Percentiles rank a stretch among this genome's conserved stretches.
Evolutionary conservation across 2,329 filamentous ascomycete genomes (phyloP).

Genomic region (Xylaria sp.): DNA sequence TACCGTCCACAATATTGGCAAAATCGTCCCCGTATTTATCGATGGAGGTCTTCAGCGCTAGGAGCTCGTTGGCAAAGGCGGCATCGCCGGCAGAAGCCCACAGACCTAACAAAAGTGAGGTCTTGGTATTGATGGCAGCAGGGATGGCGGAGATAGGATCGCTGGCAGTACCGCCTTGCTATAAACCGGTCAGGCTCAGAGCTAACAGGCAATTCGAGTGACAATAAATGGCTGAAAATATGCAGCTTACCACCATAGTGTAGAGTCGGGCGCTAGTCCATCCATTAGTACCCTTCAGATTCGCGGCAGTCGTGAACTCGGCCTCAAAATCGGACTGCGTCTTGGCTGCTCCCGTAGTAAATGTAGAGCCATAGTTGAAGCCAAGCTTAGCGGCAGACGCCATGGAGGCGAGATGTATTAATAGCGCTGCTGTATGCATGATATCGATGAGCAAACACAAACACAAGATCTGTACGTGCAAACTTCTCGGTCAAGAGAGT

Average conservation of each 20-base stretch:
- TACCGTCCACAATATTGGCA: slow-evolving; percentile 75
- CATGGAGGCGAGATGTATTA: slow-evolving; percentile 53
- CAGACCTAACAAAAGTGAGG: slow-evolving; percentile 80
- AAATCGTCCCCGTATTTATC: slow-evolving; percentile 73
- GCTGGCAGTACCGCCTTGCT: slow-evolving; percentile 73
- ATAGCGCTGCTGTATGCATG: slow-evolving; percentile 41
- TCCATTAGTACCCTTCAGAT: slow-evolving; percentile 69
- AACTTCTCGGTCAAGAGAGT: neutral
- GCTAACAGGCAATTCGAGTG: neutral
- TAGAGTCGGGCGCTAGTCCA: slow-evolving; percentile 79
- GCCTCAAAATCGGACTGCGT: slow-evolving; percentile 72
- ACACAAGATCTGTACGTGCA: neutral
- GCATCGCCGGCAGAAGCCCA: slow-evolving; percentile 78
- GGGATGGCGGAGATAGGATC: slow-evolving; percentile 63
- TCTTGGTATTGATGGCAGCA: slow-evolving; percentile 83
- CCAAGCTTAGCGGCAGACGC: slow-evolving; percentile 62
- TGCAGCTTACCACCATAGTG: slow-evolving; percentile 69
- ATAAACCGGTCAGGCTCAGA: neutral
- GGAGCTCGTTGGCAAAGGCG: slow-evolving; percentile 76
- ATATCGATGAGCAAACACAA: slow-evolving; percentile 8
- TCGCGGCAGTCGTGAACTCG: slow-evolving; percentile 73
- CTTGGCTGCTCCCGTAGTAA: slow-evolving; percentile 69
- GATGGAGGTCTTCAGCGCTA: slow-evolving; percentile 76
- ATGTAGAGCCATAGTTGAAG: slow-evolving; percentile 78
- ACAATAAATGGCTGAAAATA: neutral